Evolutionary conservation across 305 asterid genomes (phyloP).

Genomic region (Striga hermonthica): DNA sequence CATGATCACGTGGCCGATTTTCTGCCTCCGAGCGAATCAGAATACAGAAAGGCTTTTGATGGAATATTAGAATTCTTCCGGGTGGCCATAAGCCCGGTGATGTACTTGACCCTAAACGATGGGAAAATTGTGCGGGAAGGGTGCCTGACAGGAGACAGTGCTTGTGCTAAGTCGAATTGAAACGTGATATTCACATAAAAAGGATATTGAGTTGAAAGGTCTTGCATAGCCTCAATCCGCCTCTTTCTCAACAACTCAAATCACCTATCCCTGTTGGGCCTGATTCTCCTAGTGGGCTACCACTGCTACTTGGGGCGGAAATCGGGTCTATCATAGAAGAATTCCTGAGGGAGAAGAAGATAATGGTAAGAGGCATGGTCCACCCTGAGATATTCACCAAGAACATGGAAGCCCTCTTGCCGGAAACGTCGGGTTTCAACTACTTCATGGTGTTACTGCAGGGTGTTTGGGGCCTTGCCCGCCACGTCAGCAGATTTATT

Average conservation of each 20-base stretch:
- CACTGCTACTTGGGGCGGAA: background rate
- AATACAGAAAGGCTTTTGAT: background rate
- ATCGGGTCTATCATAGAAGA: background rate
- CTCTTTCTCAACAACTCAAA: too few relatives aligned
- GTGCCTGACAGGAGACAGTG: background rate
- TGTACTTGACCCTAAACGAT: background rate
- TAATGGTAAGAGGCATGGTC: background rate
- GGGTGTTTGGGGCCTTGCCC: background rate
- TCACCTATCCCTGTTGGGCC: too few relatives aligned
- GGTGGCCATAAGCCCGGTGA: background rate
- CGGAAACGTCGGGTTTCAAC: background rate
- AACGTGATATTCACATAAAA: too few relatives aligned
- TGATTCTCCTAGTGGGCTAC: background rate
- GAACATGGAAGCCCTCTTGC: background rate
- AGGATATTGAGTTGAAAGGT: too few relatives aligned
- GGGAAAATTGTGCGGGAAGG: conserved; percentile 1
- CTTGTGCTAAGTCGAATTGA: too few relatives aligned
- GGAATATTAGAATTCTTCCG: background rate
- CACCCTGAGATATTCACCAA: background rate
- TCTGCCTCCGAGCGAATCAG: background rate
- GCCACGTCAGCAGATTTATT: background rate
- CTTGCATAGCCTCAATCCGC: too few relatives aligned
- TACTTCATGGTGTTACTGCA: too few relatives aligned
- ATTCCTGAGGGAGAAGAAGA: background rate
- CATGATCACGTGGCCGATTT: background rate